Evolutionary conservation across 1,284 basidiomycete genomes (phyloP).

Genomic region (Xerocomus amazonicus): DNA sequence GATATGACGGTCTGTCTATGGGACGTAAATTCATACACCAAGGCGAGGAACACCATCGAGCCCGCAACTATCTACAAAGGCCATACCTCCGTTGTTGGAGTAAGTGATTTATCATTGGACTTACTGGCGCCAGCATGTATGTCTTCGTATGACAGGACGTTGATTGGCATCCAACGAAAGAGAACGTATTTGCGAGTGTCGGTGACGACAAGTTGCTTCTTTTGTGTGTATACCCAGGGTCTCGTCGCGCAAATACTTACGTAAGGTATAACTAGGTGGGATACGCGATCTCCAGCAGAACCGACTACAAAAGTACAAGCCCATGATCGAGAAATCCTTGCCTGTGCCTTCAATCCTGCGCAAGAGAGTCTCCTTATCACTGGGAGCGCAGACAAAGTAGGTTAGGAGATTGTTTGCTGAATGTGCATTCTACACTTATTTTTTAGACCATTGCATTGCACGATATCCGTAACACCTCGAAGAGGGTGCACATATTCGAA

Average conservation of each 20-base stretch:
- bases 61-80: conserved; percentile 84
- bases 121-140: conserved; percentile 1
- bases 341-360: conserved; percentile 87
- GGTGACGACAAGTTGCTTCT: conserved; percentile 95
- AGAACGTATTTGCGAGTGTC: conserved; percentile 91
- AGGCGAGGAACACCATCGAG: conserved; percentile 74
- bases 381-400: conserved; percentile 90
- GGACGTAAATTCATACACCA: conserved; percentile 91
- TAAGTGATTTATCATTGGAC: conserved; percentile 38
- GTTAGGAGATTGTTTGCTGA: not conserved
- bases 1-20: conserved; percentile 97
- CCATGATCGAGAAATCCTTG: conserved; percentile 88
- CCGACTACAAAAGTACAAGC: conserved; percentile 78
- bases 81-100: conserved; percentile 87
- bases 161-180: conserved; percentile 88
- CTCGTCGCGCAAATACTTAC: conserved; percentile 9
- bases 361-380: conserved; percentile 86
- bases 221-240: conserved; percentile 52
- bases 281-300: conserved; percentile 73
- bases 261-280: conserved; percentile 66
- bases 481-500: conserved; percentile 88
- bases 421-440: not conserved
- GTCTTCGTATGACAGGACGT: conserved; percentile 69
- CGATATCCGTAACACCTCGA: conserved; percentile 81
- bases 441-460: conserved; percentile 85